Conservation (phyloP, 2,329 filamentous ascomycete genomes). For the Dichotomopilus funicola region DNA sequence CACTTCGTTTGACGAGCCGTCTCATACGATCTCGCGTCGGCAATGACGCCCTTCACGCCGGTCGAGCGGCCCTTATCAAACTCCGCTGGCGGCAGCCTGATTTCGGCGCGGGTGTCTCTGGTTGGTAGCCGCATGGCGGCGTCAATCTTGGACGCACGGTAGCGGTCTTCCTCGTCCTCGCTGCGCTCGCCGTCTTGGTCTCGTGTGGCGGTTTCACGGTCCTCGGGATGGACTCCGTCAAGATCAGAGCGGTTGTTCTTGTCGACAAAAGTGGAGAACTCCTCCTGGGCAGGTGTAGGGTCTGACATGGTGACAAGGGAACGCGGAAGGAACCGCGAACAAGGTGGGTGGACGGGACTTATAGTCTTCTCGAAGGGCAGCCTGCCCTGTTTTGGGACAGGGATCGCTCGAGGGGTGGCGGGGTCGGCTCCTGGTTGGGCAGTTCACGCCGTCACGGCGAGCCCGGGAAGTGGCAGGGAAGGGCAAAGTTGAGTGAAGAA, state of each 20-base stretch:
- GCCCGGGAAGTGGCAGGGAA: constrained; percentile 7
- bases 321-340: constrained; percentile 7
- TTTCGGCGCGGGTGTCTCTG: constrained; percentile 39
- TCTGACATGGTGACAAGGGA: constrained; percentile 43
- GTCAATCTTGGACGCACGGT: constrained; percentile 51
- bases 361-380: constrained; percentile 25
- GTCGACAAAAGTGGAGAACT: constrained; percentile 57
- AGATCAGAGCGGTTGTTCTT: constrained; percentile 43
- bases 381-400: constrained; percentile 14
- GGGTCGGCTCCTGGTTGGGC: constrained; percentile 5
- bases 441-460: constrained; percentile 13
- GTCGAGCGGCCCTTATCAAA: constrained; percentile 67
- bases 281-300: constrained; percentile 56
- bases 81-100: constrained; percentile 55
- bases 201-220: constrained; percentile 40
- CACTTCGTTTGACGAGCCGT: constrained; percentile 54
- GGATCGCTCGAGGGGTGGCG: constrained; percentile 10
- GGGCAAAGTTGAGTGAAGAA: too few relatives aligned
- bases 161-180: constrained; percentile 50
- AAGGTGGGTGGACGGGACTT: constrained; percentile 26
- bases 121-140: constrained; percentile 60
- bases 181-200: constrained; percentile 41
- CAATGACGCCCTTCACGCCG: constrained; percentile 81
- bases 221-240: constrained; percentile 51
- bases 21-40: constrained; percentile 73